Base-by-base conservation (phyloP, 139 green algal species). In the Deuterostichococcus epilithicus region DNA sequence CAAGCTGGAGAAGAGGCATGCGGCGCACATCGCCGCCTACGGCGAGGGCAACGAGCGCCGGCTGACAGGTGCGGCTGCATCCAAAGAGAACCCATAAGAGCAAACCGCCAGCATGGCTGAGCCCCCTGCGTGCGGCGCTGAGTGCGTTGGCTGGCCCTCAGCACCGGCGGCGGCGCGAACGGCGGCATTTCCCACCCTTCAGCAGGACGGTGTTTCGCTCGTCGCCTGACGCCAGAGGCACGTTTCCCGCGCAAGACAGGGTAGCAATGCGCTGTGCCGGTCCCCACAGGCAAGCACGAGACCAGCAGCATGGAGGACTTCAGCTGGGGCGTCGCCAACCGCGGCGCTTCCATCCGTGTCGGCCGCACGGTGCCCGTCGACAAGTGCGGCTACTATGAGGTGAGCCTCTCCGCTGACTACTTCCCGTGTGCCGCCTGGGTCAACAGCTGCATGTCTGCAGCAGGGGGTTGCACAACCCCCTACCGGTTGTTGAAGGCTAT, bases 21-120 rank as follows among this genome's bases (percentile, higher is more conserved):
- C 89, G 25, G 81, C 90, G 38, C 89, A 93, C 86, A 92, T 93
- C 67, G 87, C 89, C 5, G 80, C 71, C 15, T 97, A 97, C 82
- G 93, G 93, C 71, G 88, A 95, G 85, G 96, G 96, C 82, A 99
- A 99, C 76, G 96, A 99, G 90, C 89, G 96, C 77, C 94, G 96
- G 69, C 90, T 99, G 76, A 99, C 96, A 0, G 94, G 93, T 80
- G 47, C 36, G 45, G 20, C 0, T 28, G 13, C 28, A 3, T 63
- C n/a, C n/a, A n/a, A n/a, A n/a, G n/a, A n/a, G n/a, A n/a, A n/a
- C n/a, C n/a, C n/a, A n/a, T n/a, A n/a, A n/a, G n/a, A n/a, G n/a
- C n/a, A n/a, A n/a, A n/a, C n/a, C n/a, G n/a, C n/a, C n/a, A n/a
- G n/a, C n/a, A n/a, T n/a, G n/a, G n/a, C n/a, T n/a, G n/a, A n/a